These are phyloP conservation scores for Trichoderma hamatum DNA, from an alignment of 2,329 filamentous ascomycete species.

Conservation along the genomic window DNA sequence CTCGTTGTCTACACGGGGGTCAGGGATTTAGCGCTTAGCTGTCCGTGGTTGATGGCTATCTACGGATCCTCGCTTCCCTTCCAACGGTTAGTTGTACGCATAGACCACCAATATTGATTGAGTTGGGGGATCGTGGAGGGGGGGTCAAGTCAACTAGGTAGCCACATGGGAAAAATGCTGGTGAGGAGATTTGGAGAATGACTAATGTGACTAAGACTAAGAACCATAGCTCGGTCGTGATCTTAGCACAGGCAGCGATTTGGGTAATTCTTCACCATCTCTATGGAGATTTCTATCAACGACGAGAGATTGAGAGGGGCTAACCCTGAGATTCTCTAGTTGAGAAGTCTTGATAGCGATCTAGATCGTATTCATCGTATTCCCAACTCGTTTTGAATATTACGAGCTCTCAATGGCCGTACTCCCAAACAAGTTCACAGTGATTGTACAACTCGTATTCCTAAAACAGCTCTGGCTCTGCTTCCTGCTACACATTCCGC, in stretches of 20 bases:
- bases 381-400: not conserved
- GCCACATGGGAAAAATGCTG: not conserved
- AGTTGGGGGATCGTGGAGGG: constrained; percentile 2
- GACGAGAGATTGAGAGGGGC: not conserved
- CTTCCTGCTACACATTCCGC: not conserved
- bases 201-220: too few species aligned
- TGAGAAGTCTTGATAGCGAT: not conserved
- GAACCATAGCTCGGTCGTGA: not conserved
- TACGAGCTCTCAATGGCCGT: not conserved
- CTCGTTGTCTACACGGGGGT: constrained; percentile 7
- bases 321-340: not conserved
- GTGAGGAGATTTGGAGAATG: constrained; percentile 3
- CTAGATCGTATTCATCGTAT: not conserved
- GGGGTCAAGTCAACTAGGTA: not conserved
- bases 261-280: not conserved
- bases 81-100: not conserved
- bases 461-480: not conserved
- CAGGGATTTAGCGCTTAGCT: not conserved
- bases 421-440: not conserved
- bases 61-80: not conserved
- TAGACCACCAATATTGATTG: not conserved
- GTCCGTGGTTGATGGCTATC: not conserved
- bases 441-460: not conserved
- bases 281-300: not conserved
- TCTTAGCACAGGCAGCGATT: not conserved